phyloP scores from a whole-genome alignment of 805 yeast genomes.

The Komagataella ulmi region DNA sequence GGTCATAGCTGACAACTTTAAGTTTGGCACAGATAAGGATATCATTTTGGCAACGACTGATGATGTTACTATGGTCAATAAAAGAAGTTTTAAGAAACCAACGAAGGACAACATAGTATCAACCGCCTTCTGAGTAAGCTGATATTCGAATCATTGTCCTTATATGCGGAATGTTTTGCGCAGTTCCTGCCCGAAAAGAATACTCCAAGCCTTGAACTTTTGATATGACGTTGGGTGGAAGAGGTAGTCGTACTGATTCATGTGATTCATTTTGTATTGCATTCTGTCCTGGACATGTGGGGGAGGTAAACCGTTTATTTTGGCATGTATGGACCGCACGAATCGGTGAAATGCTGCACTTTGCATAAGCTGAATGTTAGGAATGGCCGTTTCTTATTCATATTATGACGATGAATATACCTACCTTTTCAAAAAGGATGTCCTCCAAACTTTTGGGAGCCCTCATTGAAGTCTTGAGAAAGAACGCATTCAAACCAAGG shows the following conservation, averaged over 20 bases:
- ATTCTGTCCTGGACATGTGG: conserved; percentile 17
- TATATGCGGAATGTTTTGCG: conserved; percentile 15
- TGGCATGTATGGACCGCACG: conserved; percentile 50
- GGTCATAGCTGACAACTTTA: conserved; percentile 69
- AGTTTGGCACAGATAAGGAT: conserved; percentile 55
- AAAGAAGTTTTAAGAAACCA: conserved; percentile 45
- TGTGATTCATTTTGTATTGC: conserved; percentile 2
- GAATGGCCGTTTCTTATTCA: background rate
- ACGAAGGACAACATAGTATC: conserved; percentile 19
- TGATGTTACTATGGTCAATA: conserved; percentile 62
- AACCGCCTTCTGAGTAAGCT: background rate
- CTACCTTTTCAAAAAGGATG: conserved; percentile 4
- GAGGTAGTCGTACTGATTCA: conserved; percentile 9
- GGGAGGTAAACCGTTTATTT: conserved; percentile 45
- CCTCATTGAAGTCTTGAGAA: background rate
- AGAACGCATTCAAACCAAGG: background rate
- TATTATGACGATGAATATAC: background rate
- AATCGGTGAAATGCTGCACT: conserved; percentile 49
- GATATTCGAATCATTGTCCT: background rate
- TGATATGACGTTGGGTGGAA: conserved; percentile 37
- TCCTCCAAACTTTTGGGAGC: conserved; percentile 4
- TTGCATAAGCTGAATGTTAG: conserved; percentile 26
- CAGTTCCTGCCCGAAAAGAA: conserved; percentile 49
- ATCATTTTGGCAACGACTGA: conserved; percentile 64
- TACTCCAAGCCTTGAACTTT: conserved; percentile 44